Evolutionary conservation across 148 eudicot species (phyloP), one percentile per base, ranked within the genome.

Genomic region (Mesembryanthemum crystallinum): DNA sequence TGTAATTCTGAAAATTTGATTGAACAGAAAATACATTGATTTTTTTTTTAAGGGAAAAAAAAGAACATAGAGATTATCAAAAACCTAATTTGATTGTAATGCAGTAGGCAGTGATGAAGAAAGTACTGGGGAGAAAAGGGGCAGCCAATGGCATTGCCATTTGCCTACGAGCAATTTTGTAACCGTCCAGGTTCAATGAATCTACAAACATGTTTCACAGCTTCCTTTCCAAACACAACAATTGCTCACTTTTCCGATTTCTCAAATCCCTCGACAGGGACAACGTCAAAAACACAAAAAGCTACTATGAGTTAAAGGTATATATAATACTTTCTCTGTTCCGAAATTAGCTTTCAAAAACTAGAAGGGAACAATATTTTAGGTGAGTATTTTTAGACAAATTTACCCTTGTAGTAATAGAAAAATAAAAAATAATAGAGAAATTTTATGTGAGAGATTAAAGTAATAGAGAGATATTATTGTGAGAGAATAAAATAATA

Each of bases 131-230:
- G 29, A 8, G 7, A 60, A 59, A 59, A 9, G 63, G 15, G 63
- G 63, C 4, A 3, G 29, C 63, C 63, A 23, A 2, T n/a, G n/a
- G n/a, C n/a, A n/a, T n/a, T n/a, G n/a, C n/a, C n/a, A n/a, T n/a
- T n/a, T n/a, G n/a, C n/a, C n/a, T n/a, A n/a, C 18, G 14, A 47
- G 18, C 12, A 8, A 24, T 57, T 57, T 21, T 20, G 8, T 57
- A 18, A 57, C 23, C 23, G 73, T 69, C 73, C 60, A 20, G 42
- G 24, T 69, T 69, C 73, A 69, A 69, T 49, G 33, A 69, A 69
- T 27, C 58, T 12, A 13, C 17, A 8, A 18, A 45, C 11, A 27
- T 29, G 20, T 7, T 45, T 68, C 25, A 47, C 72, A 27, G 52
- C 20, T 45, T 68, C 12, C 29, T 24, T 67, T 68, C 20, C 61